Evolutionary conservation across 495 filamentous ascomycete species (phyloP), one percentile per base, ranked within the genome.

Genomic region (Aspergillus homomorphus): DNA sequence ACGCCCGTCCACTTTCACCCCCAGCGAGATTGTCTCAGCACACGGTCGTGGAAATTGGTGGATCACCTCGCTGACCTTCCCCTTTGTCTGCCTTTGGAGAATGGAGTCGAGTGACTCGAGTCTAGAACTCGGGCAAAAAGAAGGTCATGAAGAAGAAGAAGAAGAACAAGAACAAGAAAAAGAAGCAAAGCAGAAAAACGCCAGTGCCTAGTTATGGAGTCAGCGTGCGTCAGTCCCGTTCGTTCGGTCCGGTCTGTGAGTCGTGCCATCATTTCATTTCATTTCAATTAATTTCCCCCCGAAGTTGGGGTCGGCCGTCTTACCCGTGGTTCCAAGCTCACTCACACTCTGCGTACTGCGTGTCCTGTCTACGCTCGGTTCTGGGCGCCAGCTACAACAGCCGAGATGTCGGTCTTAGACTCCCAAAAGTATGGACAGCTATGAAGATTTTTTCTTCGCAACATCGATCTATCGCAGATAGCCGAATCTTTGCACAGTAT

Each of bases 111-210:
- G 33, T 38, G 19, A 22, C 20, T 57, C 12, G 33, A 38, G 33
- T 38, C 33, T 38, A 20, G 21, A 48, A 23, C 53, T 45, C 22
- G 20, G 23, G 22, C n/a, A 53, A 44, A 19, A 52, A 12, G 4
- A 21, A 23, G 41, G n/a, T n/a, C 26, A 4, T 10, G 8, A n/a
- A 10, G 18, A 20, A 52, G 33, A 7, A 44, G 43, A 46, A 38
- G 12, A 22, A 43, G 23, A 7, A 3, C 43, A 20, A 28, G 30
- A 51, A 33, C 12, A 26, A 41, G n/a, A 24, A 22, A 56, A 56
- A 58, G 59, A 59, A 48, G 51, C 46, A 53, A 52, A 49, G 44
- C 16, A 46, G 53, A 48, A 49, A 58, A 41, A 15, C 21, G 59
- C 24, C 54, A 57, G 54, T 49, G 49, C 46, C 18, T 49, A 43